These are phyloP conservation scores for Trametes elegans DNA, from an alignment of 768 basidiomycete genomes.

Conservation along the genomic window DNA sequence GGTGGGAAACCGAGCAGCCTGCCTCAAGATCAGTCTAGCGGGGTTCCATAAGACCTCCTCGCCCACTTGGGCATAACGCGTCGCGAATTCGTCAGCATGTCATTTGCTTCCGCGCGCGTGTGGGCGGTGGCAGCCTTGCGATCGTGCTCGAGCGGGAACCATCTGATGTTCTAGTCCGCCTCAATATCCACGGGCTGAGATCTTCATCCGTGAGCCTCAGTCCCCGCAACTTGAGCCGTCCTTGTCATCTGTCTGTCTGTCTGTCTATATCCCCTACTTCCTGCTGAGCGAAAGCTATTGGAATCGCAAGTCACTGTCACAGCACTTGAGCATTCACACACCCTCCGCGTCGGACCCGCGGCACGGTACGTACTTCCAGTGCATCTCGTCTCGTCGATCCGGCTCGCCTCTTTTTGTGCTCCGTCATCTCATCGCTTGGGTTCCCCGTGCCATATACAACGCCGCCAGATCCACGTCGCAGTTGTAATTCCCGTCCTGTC, in stretches of 20 bases:
- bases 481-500: constrained; percentile 12
- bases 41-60: not conserved
- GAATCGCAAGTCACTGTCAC: constrained; percentile 8
- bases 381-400: constrained; percentile 16
- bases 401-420: constrained; percentile 2
- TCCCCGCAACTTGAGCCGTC: constrained; percentile 8
- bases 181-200: not conserved
- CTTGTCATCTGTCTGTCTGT: constrained; percentile 1
- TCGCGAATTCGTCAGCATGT: constrained; percentile 7
- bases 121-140: constrained; percentile 4
- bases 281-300: not conserved
- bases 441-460: constrained; percentile 5
- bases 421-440: not conserved
- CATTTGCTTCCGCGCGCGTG: constrained; percentile 16
- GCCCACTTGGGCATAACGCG: constrained; percentile 3
- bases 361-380: constrained; percentile 2
- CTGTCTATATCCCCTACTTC: not conserved
- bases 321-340: constrained; percentile 1
- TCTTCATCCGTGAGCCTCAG: constrained; percentile 1
- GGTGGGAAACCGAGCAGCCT: not conserved
- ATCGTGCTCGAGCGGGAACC: constrained; percentile 5
- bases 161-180: constrained; percentile 16
- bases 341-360: constrained; percentile 9
- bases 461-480: constrained; percentile 6
- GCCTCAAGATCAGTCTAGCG: constrained; percentile 5